phyloP scores from a whole-genome alignment of 2,329 filamentous ascomycete species.

The Verruconis gallopava region DNA sequence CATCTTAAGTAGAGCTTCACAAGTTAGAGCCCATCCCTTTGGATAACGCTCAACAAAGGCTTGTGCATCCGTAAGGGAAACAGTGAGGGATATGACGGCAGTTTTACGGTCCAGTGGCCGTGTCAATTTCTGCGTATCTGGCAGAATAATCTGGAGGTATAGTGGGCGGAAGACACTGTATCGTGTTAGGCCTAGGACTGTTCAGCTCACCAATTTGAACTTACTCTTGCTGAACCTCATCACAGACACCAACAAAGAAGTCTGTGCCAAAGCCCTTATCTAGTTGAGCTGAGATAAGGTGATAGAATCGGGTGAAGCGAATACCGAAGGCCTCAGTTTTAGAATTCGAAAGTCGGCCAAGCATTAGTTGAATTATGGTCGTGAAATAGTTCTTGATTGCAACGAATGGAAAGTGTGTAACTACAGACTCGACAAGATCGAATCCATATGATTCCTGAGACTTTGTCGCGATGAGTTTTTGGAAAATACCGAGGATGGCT shows the following conservation, averaged over 20 bases:
- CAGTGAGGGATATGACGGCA: slow-evolving; percentile 84
- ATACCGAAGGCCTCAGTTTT: slow-evolving; percentile 75
- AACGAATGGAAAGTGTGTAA: slow-evolving; percentile 59
- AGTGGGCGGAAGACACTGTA: slow-evolving; percentile 69
- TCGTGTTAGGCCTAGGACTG: too few relatives aligned
- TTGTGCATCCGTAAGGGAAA: slow-evolving; percentile 75
- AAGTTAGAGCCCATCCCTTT: slow-evolving; percentile 80
- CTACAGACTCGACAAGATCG: slow-evolving; percentile 73
- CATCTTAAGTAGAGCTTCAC: slow-evolving; percentile 76
- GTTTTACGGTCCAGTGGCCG: slow-evolving; percentile 84
- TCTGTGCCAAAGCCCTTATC: slow-evolving; percentile 81
- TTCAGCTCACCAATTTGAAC: slow-evolving; percentile 20
- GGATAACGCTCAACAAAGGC: slow-evolving; percentile 60
- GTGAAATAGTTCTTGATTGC: slow-evolving; percentile 67
- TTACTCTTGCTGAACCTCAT: slow-evolving; percentile 60
- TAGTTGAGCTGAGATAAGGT: slow-evolving; percentile 69
- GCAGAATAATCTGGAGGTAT: slow-evolving; percentile 77
- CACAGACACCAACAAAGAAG: slow-evolving; percentile 77
- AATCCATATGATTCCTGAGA: slow-evolving; percentile 78
- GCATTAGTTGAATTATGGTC: slow-evolving; percentile 68
- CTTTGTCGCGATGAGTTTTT: slow-evolving; percentile 71
- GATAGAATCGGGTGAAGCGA: slow-evolving; percentile 88
- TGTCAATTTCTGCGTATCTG: slow-evolving; percentile 76
- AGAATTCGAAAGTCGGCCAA: slow-evolving; percentile 56
- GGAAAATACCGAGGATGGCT: slow-evolving; percentile 87